These are phyloP conservation scores for Elsinoe fawcettii DNA, from an alignment of 2,329 filamentous ascomycete species.

Conservation along the genomic window DNA sequence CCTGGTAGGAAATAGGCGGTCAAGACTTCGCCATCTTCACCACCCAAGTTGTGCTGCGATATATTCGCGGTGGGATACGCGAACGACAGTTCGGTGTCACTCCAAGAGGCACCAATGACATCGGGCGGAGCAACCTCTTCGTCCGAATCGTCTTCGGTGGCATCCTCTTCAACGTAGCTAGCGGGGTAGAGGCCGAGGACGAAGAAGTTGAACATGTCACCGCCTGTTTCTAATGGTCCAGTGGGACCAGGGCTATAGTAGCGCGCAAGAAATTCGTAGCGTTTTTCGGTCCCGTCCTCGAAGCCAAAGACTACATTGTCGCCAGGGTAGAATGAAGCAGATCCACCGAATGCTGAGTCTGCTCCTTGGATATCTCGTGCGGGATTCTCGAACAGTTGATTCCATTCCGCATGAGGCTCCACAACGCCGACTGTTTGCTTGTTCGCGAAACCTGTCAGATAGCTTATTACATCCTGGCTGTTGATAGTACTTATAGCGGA, in stretches of 20 bases:
- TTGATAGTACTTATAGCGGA: conserved; percentile 29
- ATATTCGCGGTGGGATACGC: background rate
- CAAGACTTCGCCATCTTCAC: background rate
- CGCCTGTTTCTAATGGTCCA: conserved; percentile 28
- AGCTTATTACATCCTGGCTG: conserved; percentile 23
- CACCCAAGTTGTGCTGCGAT: conserved; percentile 10
- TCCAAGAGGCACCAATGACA: too few relatives aligned
- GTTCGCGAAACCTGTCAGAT: conserved; percentile 28
- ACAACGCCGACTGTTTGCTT: conserved; percentile 26
- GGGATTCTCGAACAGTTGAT: conserved; percentile 28
- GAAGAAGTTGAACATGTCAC: conserved; percentile 35
- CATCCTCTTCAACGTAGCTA: conserved; percentile 15
- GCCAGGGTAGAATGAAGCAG: conserved; percentile 30
- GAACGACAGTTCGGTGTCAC: background rate
- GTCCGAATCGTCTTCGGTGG: background rate
- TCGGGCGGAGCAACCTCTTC: too few relatives aligned
- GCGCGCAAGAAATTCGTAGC: conserved; percentile 20
- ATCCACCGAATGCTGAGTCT: conserved; percentile 25
- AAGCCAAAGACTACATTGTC: conserved; percentile 25
- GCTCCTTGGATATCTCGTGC: conserved; percentile 23
- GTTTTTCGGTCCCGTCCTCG: conserved; percentile 23
- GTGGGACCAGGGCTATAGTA: conserved; percentile 20
- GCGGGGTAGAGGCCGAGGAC: conserved; percentile 23
- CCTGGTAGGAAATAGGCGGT: conserved; percentile 19
- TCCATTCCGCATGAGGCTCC: conserved; percentile 32